A percentile compares a stretch with the other conserved stretches of the same genome.
These are phyloP conservation scores for Brassica nigra DNA, from an alignment of 345 rosid species.

Conservation along the genomic window DNA sequence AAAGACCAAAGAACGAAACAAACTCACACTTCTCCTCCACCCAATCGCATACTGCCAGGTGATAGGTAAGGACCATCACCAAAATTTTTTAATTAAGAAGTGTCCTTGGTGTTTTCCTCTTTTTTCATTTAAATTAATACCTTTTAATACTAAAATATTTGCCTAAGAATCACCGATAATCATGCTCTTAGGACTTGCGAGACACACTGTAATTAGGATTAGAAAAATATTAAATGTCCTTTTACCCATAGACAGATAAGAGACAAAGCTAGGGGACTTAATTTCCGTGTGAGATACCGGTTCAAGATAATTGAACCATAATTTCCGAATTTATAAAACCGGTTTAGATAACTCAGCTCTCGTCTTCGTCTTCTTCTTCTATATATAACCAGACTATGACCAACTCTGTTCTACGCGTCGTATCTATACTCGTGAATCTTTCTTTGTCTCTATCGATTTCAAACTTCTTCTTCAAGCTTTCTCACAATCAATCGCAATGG, in stretches of 20 bases:
- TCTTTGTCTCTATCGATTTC: slow-evolving; percentile 2
- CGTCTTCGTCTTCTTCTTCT: background rate
- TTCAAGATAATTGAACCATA: background rate
- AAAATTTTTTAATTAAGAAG: no score
- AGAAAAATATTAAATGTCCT: background rate
- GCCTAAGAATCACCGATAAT: no score
- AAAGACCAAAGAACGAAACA: no score
- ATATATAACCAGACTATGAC: slow-evolving; percentile 24
- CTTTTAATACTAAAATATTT: no score
- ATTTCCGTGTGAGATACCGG: slow-evolving; percentile 17
- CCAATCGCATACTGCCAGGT: no score
- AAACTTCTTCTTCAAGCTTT: background rate
- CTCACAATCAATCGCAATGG: slow-evolving; percentile 46
- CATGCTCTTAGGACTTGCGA: no score
- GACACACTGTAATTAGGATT: no score
- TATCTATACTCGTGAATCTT: slow-evolving; percentile 7
- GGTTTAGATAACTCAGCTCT: slow-evolving; percentile 8
- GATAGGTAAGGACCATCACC: no score
- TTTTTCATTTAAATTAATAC: no score
- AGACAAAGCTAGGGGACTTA: slow-evolving; percentile 4
- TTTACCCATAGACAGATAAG: slow-evolving; percentile 27
- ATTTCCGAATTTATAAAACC: background rate
- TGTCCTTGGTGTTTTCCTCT: no score
- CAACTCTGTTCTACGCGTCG: slow-evolving; percentile 29
- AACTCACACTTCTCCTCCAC: no score